Evolutionary conservation across 805 yeast species (phyloP), one percentile per base, ranked within the genome.

Genomic region (Metschnikowia hibisci): DNA sequence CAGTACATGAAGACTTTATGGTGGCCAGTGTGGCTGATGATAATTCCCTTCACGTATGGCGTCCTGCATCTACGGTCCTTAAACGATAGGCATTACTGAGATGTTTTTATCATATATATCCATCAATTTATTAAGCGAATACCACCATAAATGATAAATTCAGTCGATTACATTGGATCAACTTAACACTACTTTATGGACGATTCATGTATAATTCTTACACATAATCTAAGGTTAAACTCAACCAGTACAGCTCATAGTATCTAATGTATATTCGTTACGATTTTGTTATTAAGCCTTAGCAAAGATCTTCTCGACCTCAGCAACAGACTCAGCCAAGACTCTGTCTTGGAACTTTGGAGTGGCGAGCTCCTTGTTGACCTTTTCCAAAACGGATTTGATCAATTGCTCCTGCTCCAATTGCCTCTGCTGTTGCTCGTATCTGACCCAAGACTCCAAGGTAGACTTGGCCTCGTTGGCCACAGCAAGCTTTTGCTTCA

Each of bases 381-480:
- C 93, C 76, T 87, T 89, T 43, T 89, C 74, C 65, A 89, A 86
- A 53, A 93, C 96, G 46, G 89, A 62, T 63, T 85, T 73, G 56
- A 95, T 81, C 61, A 93, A 82, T 71, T 87, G 96, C 71, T 82
- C 79, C 78, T 93, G 99, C 78, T 93, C 96, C 64, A 81, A 73
- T 77, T 88, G 96, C 77, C 97, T 91, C 56, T 90, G 93, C 66
- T 88, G 89, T 56, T 87, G 84, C 78, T 93, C 99, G 72, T 86
- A 87, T 81, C 98, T 87, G 60, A 90, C 97, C 99, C 99, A 93
- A 12, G 98, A 88, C 74, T 93, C 99, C 65, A 93, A 81, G 48
- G 91, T 96, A 45, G 93, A 74, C 76, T 86, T 89, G 62, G 98
- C 98, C 77, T 89, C 96, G 51, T 74, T 58, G 45, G 95, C 91